Conservation (phyloP, 2,329 filamentous ascomycete genomes). For the Penicillium griseofulvum region DNA sequence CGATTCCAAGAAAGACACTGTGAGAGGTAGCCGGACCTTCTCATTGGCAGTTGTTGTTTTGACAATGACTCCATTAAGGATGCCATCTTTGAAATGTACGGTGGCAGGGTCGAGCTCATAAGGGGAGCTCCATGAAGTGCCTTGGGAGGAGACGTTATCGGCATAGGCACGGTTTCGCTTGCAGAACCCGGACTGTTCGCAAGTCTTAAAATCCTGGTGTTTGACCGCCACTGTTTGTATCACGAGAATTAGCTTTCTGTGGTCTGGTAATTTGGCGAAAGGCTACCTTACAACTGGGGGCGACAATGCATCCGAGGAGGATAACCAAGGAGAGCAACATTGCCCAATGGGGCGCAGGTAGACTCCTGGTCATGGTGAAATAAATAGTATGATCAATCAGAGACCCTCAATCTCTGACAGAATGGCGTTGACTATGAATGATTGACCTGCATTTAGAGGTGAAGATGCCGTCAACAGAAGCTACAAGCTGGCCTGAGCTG, state of each 20-base stretch:
- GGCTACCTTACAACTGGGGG: conserved; percentile 59
- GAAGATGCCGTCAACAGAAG: conserved; percentile 18
- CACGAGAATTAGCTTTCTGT: conserved; percentile 6
- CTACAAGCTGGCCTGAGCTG: conserved; percentile 39
- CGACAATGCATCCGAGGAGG: conserved; percentile 59
- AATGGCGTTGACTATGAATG: conserved; percentile 17
- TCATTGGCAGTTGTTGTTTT: conserved; percentile 71
- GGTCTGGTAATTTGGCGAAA: neutral
- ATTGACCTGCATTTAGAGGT: conserved; percentile 31
- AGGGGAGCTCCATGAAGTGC: conserved; percentile 71
- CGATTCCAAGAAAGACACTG: conserved; percentile 83
- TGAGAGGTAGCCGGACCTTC: conserved; percentile 75
- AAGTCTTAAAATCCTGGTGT: conserved; percentile 96
- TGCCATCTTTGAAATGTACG: conserved; percentile 72
- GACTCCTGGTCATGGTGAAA: conserved; percentile 50
- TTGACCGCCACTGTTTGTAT: conserved; percentile 70
- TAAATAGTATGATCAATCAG: conserved; percentile 28
- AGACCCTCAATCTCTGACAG: conserved; percentile 34
- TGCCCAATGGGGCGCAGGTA: conserved; percentile 62
- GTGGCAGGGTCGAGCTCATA: conserved; percentile 74
- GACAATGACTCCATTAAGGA: conserved; percentile 74
- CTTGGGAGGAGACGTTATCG: conserved; percentile 66
- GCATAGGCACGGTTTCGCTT: conserved; percentile 90
- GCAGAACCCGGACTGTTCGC: conserved; percentile 93
- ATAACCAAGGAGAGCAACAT: conserved; percentile 60